Evolutionary conservation across 176 grass and related monocot genomes (phyloP).

Genomic region (Cenchrus fungigraminus): DNA sequence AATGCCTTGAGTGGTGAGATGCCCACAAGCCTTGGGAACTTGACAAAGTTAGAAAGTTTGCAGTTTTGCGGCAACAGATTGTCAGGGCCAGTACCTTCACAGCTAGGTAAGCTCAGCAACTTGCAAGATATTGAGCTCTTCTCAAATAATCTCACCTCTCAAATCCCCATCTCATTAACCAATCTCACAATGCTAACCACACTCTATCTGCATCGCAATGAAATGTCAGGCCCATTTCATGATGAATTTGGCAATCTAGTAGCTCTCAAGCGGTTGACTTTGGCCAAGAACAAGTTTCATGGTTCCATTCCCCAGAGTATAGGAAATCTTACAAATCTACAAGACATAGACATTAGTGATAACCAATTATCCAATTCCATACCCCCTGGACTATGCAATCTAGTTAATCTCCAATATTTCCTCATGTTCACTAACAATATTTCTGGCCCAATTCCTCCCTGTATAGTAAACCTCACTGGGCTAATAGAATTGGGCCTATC

Average conservation of each 20-base stretch:
- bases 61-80: not conserved
- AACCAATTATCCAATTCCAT: too few species aligned
- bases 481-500: not conserved
- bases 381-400: too few species aligned
- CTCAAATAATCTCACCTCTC: not conserved
- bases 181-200: slow-evolving; percentile 13
- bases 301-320: too few species aligned
- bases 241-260: not conserved
- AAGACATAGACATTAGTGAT: too few species aligned
- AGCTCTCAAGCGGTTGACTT: not conserved
- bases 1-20: not conserved
- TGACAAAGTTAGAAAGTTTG: not conserved
- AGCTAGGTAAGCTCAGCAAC: not conserved
- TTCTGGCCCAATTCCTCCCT: not conserved
- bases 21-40: not conserved
- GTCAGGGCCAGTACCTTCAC: not conserved
- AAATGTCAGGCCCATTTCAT: not conserved
- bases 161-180: not conserved
- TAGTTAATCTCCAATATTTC: not conserved
- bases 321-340: too few species aligned
- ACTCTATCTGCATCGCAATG: not conserved
- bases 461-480: not conserved
- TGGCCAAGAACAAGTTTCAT: not conserved
- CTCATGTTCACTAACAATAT: not conserved
- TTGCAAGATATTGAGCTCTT: not conserved